Conservation (phyloP, 2,329 filamentous ascomycete species). For the Didymella sp. region DNA sequence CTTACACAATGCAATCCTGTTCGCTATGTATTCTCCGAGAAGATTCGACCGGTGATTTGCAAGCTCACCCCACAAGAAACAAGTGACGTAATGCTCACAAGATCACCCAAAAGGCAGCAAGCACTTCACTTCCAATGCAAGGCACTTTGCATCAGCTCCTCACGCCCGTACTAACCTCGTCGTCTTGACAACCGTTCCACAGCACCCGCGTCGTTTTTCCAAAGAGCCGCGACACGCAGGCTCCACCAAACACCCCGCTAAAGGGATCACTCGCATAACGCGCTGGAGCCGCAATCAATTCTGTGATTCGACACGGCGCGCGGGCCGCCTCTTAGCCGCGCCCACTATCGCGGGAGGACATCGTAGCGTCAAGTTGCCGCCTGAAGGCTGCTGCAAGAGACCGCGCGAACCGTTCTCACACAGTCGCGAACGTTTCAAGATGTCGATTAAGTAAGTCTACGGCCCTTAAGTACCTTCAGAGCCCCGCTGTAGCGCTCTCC, state of each 20-base stretch:
- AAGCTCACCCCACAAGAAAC: background rate
- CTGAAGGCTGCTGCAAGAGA: constrained; percentile 28
- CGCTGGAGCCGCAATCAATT: constrained; percentile 24
- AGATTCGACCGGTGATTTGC: constrained; percentile 7
- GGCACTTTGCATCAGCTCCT: background rate
- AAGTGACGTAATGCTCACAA: constrained; percentile 18
- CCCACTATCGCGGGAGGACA: too few relatives aligned
- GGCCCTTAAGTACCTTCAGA: constrained; percentile 5
- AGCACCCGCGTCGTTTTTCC: constrained; percentile 4
- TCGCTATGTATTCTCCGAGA: constrained; percentile 1
- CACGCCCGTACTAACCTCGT: background rate
- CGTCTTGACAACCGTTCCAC: background rate
- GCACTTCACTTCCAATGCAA: background rate
- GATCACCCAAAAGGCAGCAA: constrained; percentile 5
- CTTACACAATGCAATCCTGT: constrained; percentile 3
- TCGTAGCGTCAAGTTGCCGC: constrained; percentile 12
- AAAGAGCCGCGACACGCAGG: constrained; percentile 28
- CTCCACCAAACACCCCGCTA: constrained; percentile 33
- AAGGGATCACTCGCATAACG: constrained; percentile 30
- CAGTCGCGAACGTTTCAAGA: constrained; percentile 35
- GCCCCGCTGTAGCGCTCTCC: background rate
- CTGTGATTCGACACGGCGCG: constrained; percentile 32
- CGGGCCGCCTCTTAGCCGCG: too few relatives aligned
- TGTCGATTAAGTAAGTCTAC: constrained; percentile 52
- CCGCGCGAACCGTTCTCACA: constrained; percentile 30